Evolutionary conservation across 768 basidiomycete species (phyloP).

Genomic region (Amanita molliuscula): DNA sequence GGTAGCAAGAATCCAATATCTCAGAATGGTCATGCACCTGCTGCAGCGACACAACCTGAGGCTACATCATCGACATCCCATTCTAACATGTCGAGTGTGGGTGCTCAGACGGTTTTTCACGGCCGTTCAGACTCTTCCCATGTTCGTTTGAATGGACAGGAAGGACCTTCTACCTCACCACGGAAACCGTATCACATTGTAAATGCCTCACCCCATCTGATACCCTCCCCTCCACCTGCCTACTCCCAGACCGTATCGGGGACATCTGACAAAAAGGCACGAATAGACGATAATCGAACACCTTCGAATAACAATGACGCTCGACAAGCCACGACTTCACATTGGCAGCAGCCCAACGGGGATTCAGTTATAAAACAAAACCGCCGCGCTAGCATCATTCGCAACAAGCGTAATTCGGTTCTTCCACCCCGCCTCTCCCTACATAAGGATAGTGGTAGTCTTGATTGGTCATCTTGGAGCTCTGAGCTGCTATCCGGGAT

Average conservation of each 20-base stretch:
- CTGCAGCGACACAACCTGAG: conserved; percentile 5
- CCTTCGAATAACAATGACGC: not conserved
- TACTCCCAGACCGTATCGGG: not conserved
- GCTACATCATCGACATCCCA: conserved; percentile 15
- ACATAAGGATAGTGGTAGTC: conserved; percentile 1
- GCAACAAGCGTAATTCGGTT: conserved; percentile 4
- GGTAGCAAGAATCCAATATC: conserved; percentile 7
- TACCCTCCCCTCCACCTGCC: conserved; percentile 6
- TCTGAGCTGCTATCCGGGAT: conserved; percentile 5
- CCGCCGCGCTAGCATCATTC: conserved; percentile 6
- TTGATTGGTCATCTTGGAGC: conserved; percentile 6
- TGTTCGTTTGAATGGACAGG: not conserved
- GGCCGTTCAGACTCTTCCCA: not conserved
- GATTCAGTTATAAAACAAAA: not conserved
- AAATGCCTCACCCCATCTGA: conserved; percentile 17
- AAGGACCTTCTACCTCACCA: conserved; percentile 20
- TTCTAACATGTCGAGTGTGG: conserved; percentile 12
- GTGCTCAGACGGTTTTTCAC: not conserved
- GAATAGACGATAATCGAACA: not conserved
- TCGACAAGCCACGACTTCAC: not conserved
- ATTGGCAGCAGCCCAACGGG: not conserved
- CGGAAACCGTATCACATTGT: conserved; percentile 30
- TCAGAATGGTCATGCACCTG: conserved; percentile 5
- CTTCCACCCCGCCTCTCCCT: conserved; percentile 6
- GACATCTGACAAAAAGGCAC: conserved; percentile 2